A percentile compares a stretch with the other conserved stretches of the same genome.
Conservation (phyloP, 2,329 filamentous ascomycete genomes). For the Plenodomus tracheiphilus region DNA sequence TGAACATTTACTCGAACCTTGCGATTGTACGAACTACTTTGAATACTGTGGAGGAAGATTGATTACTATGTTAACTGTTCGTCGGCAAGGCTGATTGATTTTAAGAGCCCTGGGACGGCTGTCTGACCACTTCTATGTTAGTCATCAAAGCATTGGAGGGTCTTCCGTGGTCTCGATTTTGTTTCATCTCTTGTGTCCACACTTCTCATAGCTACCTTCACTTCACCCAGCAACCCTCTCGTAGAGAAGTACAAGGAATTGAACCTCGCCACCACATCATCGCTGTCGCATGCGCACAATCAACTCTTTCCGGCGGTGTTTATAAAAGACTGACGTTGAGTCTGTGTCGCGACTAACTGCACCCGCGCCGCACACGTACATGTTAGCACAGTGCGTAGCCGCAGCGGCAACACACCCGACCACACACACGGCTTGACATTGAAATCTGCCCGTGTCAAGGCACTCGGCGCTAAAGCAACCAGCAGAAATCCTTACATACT, state of each 20-base stretch:
- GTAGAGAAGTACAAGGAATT: neutral
- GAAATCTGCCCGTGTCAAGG: neutral
- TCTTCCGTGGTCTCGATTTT: neutral
- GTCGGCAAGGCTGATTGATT: neutral
- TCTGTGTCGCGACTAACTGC: neutral
- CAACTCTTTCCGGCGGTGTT: neutral
- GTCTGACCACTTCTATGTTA: slow-evolving; percentile 5
- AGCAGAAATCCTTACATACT: neutral
- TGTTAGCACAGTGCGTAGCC: neutral
- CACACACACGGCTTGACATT: neutral
- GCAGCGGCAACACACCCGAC: neutral
- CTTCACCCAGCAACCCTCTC: neutral
- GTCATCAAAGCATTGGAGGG: neutral
- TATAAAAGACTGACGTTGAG: neutral
- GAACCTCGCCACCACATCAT: neutral
- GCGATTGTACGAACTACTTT: neutral
- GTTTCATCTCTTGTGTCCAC: neutral
- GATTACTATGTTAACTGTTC: too few relatives aligned
- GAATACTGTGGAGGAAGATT: neutral
- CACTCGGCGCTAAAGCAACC: neutral
- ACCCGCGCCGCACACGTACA: neutral
- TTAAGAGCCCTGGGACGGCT: slow-evolving; percentile 6
- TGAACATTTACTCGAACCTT: neutral
- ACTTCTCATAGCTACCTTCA: neutral
- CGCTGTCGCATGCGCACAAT: neutral